Conservation (phyloP, 441 rosid genomes). For the Biscutella laevigata region DNA sequence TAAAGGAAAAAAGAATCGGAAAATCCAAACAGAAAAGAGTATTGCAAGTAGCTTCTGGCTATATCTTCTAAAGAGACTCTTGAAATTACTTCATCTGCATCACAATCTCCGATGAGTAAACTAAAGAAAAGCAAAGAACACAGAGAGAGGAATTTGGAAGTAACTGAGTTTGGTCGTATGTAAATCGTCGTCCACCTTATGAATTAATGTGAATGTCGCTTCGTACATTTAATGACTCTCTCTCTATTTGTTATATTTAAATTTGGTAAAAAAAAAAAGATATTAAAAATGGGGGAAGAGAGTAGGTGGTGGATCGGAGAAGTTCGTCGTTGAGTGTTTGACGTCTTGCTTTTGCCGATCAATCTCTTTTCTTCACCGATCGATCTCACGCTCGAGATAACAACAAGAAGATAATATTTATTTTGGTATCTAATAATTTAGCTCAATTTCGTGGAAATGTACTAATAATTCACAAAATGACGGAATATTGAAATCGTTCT, state of each 20-base stretch:
- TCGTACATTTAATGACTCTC: conserved; percentile 22
- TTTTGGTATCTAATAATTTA: conserved; percentile 2
- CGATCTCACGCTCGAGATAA: not conserved
- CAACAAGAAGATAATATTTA: conserved; percentile 14
- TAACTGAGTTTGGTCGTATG: conserved; percentile 49
- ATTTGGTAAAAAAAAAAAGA: too few species aligned
- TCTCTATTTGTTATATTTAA: not conserved
- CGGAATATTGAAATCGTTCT: too few species aligned
- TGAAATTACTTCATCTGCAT: not conserved
- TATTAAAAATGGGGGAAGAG: conserved; percentile 17
- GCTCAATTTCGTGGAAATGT: conserved; percentile 13
- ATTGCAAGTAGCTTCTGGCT: not conserved
- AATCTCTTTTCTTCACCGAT: not conserved
- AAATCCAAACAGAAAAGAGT: not conserved
- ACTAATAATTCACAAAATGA: too few species aligned
- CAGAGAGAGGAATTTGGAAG: conserved; percentile 15
- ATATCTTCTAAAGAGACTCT: not conserved
- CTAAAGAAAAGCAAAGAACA: too few species aligned
- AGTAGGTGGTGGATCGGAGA: conserved; percentile 25
- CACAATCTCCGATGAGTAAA: too few species aligned
- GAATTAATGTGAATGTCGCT: conserved; percentile 31
- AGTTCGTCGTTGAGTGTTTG: conserved; percentile 65
- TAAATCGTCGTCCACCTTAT: conserved; percentile 34
- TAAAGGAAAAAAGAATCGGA: not conserved
- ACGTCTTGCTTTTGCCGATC: conserved; percentile 36